These are phyloP conservation scores for Suhomyces coccinellae DNA, from an alignment of 1,139 yeast species.

Conservation along the genomic window DNA sequence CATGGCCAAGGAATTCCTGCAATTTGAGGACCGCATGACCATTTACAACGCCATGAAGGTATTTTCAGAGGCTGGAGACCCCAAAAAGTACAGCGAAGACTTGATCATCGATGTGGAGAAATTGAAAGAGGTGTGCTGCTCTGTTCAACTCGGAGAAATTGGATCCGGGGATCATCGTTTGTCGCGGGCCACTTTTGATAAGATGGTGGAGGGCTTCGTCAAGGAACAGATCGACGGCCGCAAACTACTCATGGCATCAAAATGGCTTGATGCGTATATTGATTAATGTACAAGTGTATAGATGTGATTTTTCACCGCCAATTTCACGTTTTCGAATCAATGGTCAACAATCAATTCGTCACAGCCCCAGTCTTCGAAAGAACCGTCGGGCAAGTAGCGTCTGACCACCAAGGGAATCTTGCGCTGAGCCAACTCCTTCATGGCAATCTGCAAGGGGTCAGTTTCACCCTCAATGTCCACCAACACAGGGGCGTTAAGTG, in stretches of 20 bases:
- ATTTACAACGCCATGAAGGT: slow-evolving; percentile 63
- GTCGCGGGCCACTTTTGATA: slow-evolving; percentile 50
- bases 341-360: slow-evolving; percentile 93
- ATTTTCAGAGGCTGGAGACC: slow-evolving; percentile 43
- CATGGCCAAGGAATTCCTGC: slow-evolving; percentile 60
- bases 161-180: slow-evolving; percentile 55
- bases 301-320: background rate
- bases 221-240: slow-evolving; percentile 60
- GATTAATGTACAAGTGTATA: slow-evolving; percentile 24
- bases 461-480: slow-evolving; percentile 99
- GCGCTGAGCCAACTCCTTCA: slow-evolving; percentile 93
- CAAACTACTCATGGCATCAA: slow-evolving; percentile 52
- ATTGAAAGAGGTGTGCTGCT: slow-evolving; percentile 50
- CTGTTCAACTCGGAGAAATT: slow-evolving; percentile 45
- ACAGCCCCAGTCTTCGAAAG: slow-evolving; percentile 98
- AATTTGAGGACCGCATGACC: slow-evolving; percentile 61
- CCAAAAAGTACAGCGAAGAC: slow-evolving; percentile 23
- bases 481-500: slow-evolving; percentile 96
- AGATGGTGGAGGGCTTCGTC: slow-evolving; percentile 56
- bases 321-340: slow-evolving; percentile 23
- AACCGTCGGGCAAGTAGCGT: slow-evolving; percentile 95
- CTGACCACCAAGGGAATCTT: slow-evolving; percentile 94
- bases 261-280: slow-evolving; percentile 59
- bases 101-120: slow-evolving; percentile 50
- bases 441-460: slow-evolving; percentile 97